Conservation (phyloP, 1,284 basidiomycete genomes). For the Marasmius oreades region DNA sequence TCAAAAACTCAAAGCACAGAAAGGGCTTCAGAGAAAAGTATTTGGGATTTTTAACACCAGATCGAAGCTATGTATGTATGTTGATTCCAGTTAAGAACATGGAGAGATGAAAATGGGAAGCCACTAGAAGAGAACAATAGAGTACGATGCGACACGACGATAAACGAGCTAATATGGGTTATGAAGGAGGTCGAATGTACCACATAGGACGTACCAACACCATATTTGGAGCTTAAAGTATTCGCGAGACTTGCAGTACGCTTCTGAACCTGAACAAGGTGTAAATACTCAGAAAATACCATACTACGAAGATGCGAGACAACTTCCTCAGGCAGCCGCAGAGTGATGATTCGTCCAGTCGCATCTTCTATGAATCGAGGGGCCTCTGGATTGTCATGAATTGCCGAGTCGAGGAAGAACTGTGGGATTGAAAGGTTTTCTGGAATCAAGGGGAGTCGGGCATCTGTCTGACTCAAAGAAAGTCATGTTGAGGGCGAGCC, state of each 20-base stretch:
- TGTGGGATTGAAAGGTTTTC: conserved; percentile 63
- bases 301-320: background rate
- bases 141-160: conserved; percentile 2
- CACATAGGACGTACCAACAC: conserved; percentile 31
- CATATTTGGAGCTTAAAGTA: conserved; percentile 40
- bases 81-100: background rate
- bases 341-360: conserved; percentile 39
- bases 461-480: conserved; percentile 11
- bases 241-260: conserved; percentile 54
- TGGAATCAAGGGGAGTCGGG: conserved; percentile 48
- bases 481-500: too few species aligned
- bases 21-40: background rate
- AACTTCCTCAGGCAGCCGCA: conserved; percentile 47
- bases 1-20: too few species aligned
- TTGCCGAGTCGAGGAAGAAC: conserved; percentile 60
- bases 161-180: background rate
- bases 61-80: background rate
- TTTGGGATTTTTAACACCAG: background rate
- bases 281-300: background rate
- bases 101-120: background rate
- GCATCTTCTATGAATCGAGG: conserved; percentile 61
- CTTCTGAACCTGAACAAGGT: conserved; percentile 35
- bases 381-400: conserved; percentile 28
- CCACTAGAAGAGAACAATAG: background rate
- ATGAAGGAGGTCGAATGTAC: background rate